phyloP scores from a whole-genome alignment of 1,284 basidiomycete species.

The Bondarzewia mesenterica region DNA sequence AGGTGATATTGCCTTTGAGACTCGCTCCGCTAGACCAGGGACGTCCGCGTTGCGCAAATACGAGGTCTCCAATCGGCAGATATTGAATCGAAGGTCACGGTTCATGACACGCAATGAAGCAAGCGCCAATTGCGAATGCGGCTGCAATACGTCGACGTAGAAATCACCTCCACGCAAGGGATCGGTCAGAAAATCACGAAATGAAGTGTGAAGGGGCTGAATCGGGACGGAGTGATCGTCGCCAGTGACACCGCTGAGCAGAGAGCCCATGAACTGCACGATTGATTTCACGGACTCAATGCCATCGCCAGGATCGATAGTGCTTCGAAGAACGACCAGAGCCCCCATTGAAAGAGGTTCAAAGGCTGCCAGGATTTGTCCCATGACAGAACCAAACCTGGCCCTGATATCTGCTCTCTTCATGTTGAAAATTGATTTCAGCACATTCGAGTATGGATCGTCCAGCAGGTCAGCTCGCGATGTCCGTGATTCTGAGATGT shows the following conservation, averaged over 20 bases:
- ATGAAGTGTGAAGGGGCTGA: not conserved
- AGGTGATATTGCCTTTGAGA: slow-evolving; percentile 16
- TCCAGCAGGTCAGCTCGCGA: not conserved
- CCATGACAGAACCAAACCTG: not conserved
- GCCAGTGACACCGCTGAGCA: not conserved
- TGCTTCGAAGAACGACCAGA: not conserved
- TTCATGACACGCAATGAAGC: slow-evolving; percentile 21
- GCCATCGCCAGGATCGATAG: not conserved
- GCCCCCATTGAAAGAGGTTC: not conserved
- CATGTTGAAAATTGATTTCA: not conserved
- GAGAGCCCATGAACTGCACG: not conserved
- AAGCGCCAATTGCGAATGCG: slow-evolving; percentile 14
- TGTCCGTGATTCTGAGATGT: not conserved
- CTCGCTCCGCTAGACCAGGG: slow-evolving; percentile 9
- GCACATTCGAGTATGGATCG: not conserved
- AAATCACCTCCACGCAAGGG: slow-evolving; percentile 11
- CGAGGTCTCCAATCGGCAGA: slow-evolving; percentile 22
- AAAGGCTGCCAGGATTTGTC: not conserved
- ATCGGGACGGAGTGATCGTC: too few relatives aligned
- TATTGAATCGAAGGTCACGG: slow-evolving; percentile 26
- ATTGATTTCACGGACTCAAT: not conserved
- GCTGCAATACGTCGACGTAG: slow-evolving; percentile 10
- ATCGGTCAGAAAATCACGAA: not conserved
- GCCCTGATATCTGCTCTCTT: not conserved
- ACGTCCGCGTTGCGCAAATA: slow-evolving; percentile 18